Evolutionary conservation across 23 red algal species (phyloP), one percentile per base, ranked within the genome.

Genomic region (Pyropia haitanensis): DNA sequence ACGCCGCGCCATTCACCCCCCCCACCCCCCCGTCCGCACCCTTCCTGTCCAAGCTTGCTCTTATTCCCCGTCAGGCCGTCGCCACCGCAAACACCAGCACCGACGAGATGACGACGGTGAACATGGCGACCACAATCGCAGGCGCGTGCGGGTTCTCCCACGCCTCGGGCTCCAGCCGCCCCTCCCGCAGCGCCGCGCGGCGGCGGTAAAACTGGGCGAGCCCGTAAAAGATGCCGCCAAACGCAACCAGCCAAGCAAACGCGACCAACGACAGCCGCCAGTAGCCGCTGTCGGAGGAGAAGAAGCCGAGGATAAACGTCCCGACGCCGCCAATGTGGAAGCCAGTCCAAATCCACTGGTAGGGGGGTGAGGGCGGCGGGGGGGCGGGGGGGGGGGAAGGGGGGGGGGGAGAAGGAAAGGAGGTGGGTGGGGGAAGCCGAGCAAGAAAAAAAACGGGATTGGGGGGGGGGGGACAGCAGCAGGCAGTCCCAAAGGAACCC

Each of bases 301-400:
- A 85, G 60, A 85, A 85, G 32, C 50, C 65, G 29, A 85, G 56
- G 39, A 85, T 85, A 28, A 85, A 85, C 30, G 80, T 85, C n/a
- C 80, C 80, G 56, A 85, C 65, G 30, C 57, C 80, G 15, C 80
- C 80, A 50, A 85, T 74, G 60, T 85, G 80, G 64, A 85, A 85
- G 31, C 80, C 80, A 17, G 64, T 69, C 16, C 77, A 85, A 24
- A 85, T 23, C 80, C 80, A 85, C 60, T 85, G 10, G 39, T 12
- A 12, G 5, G 10, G 39, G 39, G 39, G 4, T 9, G 10, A 46
- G 0, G 31, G 31, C 3, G 31, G 31, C 3, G 31, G 6, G 31
- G 3, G 31, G 6, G 31, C 2, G 6, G 31, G 31, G 3, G 31
- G 31, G 31, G 6, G 31, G 31, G 6, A 6, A 6, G 6, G 31